A percentile compares a stretch with the other conserved stretches of the same genome.
These are phyloP conservation scores for Pseudogymnoascus sp. DNA, from an alignment of 2,329 filamentous ascomycete species.

Conservation along the genomic window DNA sequence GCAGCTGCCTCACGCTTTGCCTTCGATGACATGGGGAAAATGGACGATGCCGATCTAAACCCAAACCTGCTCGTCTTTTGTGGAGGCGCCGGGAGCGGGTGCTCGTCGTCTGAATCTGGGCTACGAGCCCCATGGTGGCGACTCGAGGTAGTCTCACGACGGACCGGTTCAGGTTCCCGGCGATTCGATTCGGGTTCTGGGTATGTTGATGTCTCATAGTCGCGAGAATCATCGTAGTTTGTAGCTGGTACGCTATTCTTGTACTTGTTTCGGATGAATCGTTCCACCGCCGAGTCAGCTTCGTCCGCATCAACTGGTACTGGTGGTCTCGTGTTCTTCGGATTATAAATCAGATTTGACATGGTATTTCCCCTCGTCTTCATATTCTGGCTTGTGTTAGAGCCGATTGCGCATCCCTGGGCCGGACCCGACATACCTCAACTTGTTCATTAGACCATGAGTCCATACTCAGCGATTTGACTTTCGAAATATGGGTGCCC, in stretches of 20 bases:
- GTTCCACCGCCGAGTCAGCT: conserved; percentile 87
- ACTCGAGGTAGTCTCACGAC: conserved; percentile 29
- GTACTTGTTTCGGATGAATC: conserved; percentile 93
- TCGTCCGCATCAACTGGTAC: conserved; percentile 89
- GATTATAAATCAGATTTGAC: conserved; percentile 86
- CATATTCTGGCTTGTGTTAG: conserved; percentile 63
- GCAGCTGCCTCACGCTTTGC: conserved; percentile 14
- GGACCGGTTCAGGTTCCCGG: conserved; percentile 27
- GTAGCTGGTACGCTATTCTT: conserved; percentile 45
- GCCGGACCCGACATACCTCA: conserved; percentile 55
- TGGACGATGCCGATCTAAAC: conserved; percentile 54
- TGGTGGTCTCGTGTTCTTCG: conserved; percentile 71
- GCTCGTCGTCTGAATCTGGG: conserved; percentile 45
- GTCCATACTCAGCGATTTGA: conserved; percentile 98
- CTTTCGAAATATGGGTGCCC: conserved; percentile 95
- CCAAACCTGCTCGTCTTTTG: conserved; percentile 54
- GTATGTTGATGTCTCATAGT: conserved; percentile 24
- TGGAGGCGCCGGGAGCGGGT: conserved; percentile 53
- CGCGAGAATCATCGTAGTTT: conserved; percentile 14
- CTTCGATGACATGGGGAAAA: conserved; percentile 48
- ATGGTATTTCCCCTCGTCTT: conserved; percentile 78
- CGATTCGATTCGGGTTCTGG: neutral
- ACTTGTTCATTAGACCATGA: conserved; percentile 95
- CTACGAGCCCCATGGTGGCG: conserved; percentile 42
- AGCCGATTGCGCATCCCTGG: neutral